Evolutionary conservation across 257 asterid species (phyloP), one percentile per base, ranked within the genome.

Genomic region (Ilex asprella): DNA sequence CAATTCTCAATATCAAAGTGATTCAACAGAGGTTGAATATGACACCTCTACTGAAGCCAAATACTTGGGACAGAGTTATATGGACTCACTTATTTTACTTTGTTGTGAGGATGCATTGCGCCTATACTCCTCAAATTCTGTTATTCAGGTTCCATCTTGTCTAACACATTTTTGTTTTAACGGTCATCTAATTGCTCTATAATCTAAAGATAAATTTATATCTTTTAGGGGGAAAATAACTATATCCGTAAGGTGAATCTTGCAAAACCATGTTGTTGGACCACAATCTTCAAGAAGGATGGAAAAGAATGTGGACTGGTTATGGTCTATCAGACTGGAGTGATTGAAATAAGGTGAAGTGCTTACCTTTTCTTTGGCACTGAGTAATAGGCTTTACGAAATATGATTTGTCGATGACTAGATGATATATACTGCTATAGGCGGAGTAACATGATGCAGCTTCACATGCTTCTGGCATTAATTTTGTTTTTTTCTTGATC

Each of bases 201-300:
- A 67, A 49, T 53, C 75, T 79, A 44, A 59, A 56, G 65, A 67
- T 65, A 59, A 70, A 60, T 67, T 62, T 44, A 58, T 68, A 62
- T 46, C 60, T 60, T 60, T 41, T 65, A 93, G 99, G 99, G 96
- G 53, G 72, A 67, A 39, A 41, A 56, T 67, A 69, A 75, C 41
- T 73, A 63, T 59, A 61, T 73, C 64, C 76, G 43, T 39, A 75
- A 85, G 74, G 70, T 84, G 64, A 70, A 85, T 70, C 96, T 89
- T 58, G 82, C 60, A 69, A 82, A 87, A 77, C 92, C 84, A 5
- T 87, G 96, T 82, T 74, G 82, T 53, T 87, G 99, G 97, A 78
- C 88, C 62, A n/a, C 95, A 55, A 67, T 87, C 69, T 70, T 81
- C 77, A 81, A 76, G 72, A 81, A 73, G 63, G 81, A 78, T 66